Evolutionary conservation across 768 basidiomycete genomes (phyloP), one percentile per base, ranked within the genome.

Genomic region (Rhodotorula kratochvilovae): DNA sequence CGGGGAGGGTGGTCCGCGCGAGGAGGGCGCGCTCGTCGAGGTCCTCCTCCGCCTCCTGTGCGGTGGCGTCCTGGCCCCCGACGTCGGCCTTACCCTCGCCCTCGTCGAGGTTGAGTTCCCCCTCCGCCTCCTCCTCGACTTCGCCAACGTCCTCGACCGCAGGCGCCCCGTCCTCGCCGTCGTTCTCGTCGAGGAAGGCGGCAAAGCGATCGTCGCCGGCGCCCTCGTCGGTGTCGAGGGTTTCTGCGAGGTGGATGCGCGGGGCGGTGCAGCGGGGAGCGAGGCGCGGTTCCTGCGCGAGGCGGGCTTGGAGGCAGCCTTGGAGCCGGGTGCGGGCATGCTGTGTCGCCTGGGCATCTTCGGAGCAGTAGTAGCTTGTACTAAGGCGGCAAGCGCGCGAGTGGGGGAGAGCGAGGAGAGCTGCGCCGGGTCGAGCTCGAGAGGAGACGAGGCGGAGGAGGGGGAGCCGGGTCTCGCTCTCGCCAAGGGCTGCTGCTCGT

Each of bases 101-200:
- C 36, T 61, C 66, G 27, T 58, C 46, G 25, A 56, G 54, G 5
- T 2, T 21, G 27, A 61, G 25, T 21, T 78, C 81, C 29, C 5
- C 54, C 19, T 83, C 43, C 27, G 76, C 79, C 25, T 46, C 7
- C 50, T 21, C 50, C 17, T 10, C 29, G 16, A 1, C 33, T 6
- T 50, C 68, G 21, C 45, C 61, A 25, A 7, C 35, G 36, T 58
- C 68, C 19, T 51, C 79, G 17, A n/a, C 76, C 39, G 39, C 39
- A 39, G 39, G n/a, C n/a, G n/a, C n/a, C n/a, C n/a, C 45, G 23
- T 55, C 58, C 3, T 17, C 77, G n/a, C 66, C 72, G 15, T 77
- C 77, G 27, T 74, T 76, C 29, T 70, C 69, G 16, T 77, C 78
- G 43, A 79, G 79, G 23, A 79, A 77, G n/a, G 79, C 74, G 15